Evolutionary conservation across 108 stramenopile species (phyloP).

Genomic region (Nannochloropsis gaditana): DNA sequence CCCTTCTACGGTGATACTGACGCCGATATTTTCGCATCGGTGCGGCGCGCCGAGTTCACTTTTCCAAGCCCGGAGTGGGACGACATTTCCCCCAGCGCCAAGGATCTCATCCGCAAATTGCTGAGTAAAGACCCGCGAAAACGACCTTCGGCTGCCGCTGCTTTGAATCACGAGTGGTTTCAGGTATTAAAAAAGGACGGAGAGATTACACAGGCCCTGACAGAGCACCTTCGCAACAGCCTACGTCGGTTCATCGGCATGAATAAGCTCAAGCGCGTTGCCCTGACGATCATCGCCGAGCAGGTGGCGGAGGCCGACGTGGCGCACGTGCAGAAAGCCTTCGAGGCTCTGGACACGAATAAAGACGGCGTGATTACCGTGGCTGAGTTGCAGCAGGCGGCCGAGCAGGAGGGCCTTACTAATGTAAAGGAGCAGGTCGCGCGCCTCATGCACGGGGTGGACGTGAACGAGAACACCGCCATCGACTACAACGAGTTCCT

Average conservation of each 20-base stretch:
- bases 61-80: constrained; percentile 54
- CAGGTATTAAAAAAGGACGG: neutral
- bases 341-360: constrained; percentile 35
- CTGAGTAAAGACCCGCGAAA: constrained; percentile 35
- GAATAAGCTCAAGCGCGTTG: constrained; percentile 43
- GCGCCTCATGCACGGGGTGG: constrained; percentile 37
- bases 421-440: constrained; percentile 39
- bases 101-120: constrained; percentile 44
- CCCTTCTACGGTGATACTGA: constrained; percentile 93
- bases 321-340: constrained; percentile 36
- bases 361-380: constrained; percentile 42
- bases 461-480: constrained; percentile 41
- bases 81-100: constrained; percentile 32
- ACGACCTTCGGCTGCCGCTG: constrained; percentile 37
- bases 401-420: constrained; percentile 28
- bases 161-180: neutral
- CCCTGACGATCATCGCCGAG: constrained; percentile 51
- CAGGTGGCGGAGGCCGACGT: constrained; percentile 54
- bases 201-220: constrained; percentile 29
- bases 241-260: constrained; percentile 48
- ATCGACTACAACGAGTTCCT: constrained; percentile 50
- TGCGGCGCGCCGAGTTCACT: constrained; percentile 38
- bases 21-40: constrained; percentile 46
- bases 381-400: constrained; percentile 47
- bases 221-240: constrained; percentile 36